A percentile compares a stretch with the other conserved stretches of the same genome.
phyloP scores from a whole-genome alignment of 306 rosid genomes.

The Ormosia emarginata region DNA sequence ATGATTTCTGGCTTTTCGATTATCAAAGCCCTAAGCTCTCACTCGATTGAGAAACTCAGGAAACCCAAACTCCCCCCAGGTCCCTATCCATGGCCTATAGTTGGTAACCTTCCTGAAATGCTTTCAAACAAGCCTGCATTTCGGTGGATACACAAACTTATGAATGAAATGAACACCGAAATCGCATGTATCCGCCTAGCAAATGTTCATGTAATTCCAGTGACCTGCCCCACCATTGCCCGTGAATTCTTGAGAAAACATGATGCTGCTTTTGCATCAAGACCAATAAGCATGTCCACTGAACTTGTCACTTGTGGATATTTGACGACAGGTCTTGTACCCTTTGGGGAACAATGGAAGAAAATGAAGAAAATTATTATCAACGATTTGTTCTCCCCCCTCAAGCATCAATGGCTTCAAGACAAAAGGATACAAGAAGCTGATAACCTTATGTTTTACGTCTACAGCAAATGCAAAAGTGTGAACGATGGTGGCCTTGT shows the following conservation, averaged over 20 bases:
- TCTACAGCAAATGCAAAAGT: not conserved
- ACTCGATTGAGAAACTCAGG: not conserved
- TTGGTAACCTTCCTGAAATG: constrained; percentile 23
- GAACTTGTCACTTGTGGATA: not conserved
- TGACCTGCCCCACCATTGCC: constrained; percentile 25
- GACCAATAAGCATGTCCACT: constrained; percentile 22
- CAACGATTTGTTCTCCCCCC: not conserved
- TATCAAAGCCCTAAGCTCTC: not conserved
- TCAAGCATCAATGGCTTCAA: constrained; percentile 4
- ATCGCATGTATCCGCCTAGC: constrained; percentile 40
- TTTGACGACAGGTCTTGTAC: not conserved
- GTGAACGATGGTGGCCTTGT: not conserved
- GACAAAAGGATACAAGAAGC: constrained; percentile 36
- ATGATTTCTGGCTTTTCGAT: not conserved
- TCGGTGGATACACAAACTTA: constrained; percentile 26
- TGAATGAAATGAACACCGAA: constrained; percentile 28
- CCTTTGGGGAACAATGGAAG: constrained; percentile 25
- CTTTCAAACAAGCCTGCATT: constrained; percentile 1
- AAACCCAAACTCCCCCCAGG: constrained; percentile 8
- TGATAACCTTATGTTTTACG: constrained; percentile 20
- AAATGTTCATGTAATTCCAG: constrained; percentile 24
- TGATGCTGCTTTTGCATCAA: constrained; percentile 29
- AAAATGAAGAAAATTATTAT: constrained; percentile 13
- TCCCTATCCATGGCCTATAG: constrained; percentile 34
- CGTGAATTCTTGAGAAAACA: constrained; percentile 32